These are phyloP conservation scores for Claviceps sorghi DNA, from an alignment of 2,329 filamentous ascomycete species.

Conservation along the genomic window DNA sequence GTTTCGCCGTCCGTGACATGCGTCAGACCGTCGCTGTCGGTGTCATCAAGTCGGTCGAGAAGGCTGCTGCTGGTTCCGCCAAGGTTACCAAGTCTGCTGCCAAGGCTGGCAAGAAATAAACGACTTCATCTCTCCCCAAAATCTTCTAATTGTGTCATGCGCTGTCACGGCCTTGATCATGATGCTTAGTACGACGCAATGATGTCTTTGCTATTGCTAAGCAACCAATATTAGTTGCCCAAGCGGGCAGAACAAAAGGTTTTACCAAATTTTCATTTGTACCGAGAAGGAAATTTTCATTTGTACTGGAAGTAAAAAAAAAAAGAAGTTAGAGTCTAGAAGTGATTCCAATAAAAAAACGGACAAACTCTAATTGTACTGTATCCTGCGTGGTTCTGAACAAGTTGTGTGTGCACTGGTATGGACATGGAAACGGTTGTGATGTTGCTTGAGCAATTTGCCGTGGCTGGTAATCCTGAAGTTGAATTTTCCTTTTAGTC, in stretches of 20 bases:
- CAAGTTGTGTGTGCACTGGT: too few species aligned
- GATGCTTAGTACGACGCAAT: conserved; percentile 30
- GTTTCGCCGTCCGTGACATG: conserved; percentile 99
- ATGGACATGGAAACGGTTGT: too few species aligned
- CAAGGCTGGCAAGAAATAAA: conserved; percentile 65
- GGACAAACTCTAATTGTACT: background rate
- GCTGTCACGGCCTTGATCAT: conserved; percentile 11
- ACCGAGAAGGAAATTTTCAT: conserved; percentile 14
- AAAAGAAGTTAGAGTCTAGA: conserved; percentile 34
- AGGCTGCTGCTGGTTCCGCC: conserved; percentile 39
- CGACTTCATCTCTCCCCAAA: conserved; percentile 9
- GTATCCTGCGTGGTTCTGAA: too few species aligned
- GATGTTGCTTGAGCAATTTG: too few species aligned
- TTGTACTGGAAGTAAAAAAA: conserved; percentile 14
- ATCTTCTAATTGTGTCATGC: conserved; percentile 13
- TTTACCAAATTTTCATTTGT: conserved; percentile 21
- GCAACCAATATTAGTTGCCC: too few species aligned
- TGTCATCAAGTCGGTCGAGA: conserved; percentile 83
- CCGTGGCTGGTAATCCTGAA: too few species aligned
- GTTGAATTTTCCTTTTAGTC: too few species aligned
- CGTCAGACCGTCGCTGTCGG: conserved; percentile 77
- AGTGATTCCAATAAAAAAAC: conserved; percentile 18
- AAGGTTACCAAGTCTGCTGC: conserved; percentile 62
- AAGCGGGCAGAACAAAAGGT: conserved; percentile 23
- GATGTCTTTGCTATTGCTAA: conserved; percentile 29